Evolutionary conservation across 2,329 filamentous ascomycete genomes (phyloP), one percentile per base, ranked within the genome.

Genomic region (Fusarium bulbicola): DNA sequence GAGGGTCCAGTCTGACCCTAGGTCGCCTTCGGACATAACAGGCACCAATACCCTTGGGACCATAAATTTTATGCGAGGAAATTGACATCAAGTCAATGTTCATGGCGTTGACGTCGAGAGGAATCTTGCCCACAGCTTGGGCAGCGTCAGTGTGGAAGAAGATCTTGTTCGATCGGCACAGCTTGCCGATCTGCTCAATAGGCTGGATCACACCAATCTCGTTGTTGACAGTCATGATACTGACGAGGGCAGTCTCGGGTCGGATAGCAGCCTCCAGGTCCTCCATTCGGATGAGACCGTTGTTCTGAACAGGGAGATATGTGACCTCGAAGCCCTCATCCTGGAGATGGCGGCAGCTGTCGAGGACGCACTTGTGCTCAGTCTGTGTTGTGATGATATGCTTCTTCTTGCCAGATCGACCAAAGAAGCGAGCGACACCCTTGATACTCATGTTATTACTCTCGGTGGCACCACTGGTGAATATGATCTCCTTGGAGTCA

Each of bases 401-500:
- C 85, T 93, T 97, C 91, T 98, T 98, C 90, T 98, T 98, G 78
- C 95, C 95, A 6, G 90, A 91, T 65, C 94, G 91, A 74, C 94
- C 95, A 81, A 98, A 98, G 85, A 99, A 99, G 72, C 95, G 90
- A 26, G 96, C 95, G 14, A 99, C 95, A 73, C 96, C 96, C 85
- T 99, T 99, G 85, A 99, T 94, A 83, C 95, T 97, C 96, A 99
- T 99, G 80, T 99, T 99, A 85, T 99, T 99, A 81, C 95, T 98
- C 86, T 99, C 96, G 1, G 96, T 99, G 21, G 96, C 96, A 62
- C 96, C 96, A 78, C 95, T 98, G 12, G 96, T 99, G 84, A 99
- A 98, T 78, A 99, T 97, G 74, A 99, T 98, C 82, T 99, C 96
- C 84, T 99, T 99, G 11, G 96, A 87, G 81, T 99, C 95, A 34